phyloP scores from a whole-genome alignment of 345 rosid species.

The Dovyalis caffra region DNA sequence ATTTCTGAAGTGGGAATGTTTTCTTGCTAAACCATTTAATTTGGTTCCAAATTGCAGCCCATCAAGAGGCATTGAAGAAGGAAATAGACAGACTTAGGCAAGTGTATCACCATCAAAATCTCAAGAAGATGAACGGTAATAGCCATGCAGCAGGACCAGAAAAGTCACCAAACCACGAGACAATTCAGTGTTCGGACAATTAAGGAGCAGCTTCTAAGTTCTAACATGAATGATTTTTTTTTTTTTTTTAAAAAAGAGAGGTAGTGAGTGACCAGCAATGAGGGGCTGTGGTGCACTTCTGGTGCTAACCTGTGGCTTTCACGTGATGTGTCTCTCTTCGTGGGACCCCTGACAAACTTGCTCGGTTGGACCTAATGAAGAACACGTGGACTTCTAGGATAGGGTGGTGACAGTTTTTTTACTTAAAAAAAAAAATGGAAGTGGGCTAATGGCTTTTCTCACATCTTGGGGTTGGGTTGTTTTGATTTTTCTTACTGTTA shows the following conservation, averaged over 20 bases:
- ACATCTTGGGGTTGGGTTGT: background rate
- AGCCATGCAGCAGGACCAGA: conserved; percentile 2
- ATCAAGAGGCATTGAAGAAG: conserved; percentile 79
- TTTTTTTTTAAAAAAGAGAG: no score
- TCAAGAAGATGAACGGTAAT: conserved; percentile 35
- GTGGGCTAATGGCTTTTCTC: background rate
- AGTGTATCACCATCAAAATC: conserved; percentile 60
- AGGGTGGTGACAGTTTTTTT: conserved; percentile 15
- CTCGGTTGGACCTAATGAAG: background rate
- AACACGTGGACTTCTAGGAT: conserved; percentile 29
- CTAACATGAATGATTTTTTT: background rate
- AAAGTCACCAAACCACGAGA: background rate
- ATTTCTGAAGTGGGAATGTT: background rate
- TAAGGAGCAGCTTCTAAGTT: background rate
- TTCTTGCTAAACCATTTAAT: background rate
- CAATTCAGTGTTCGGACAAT: background rate
- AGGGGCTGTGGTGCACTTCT: conserved; percentile 17
- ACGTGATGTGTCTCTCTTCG: conserved; percentile 36
- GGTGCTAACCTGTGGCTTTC: conserved; percentile 31
- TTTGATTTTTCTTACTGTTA: conserved; percentile 1
- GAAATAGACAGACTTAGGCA: conserved; percentile 87
- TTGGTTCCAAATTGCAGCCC: conserved; percentile 44
- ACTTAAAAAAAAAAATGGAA: background rate
- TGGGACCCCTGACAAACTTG: conserved; percentile 18
- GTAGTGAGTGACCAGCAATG: background rate